Conservation (phyloP, 73 alveolate species). For the Loxodes magnus region DNA sequence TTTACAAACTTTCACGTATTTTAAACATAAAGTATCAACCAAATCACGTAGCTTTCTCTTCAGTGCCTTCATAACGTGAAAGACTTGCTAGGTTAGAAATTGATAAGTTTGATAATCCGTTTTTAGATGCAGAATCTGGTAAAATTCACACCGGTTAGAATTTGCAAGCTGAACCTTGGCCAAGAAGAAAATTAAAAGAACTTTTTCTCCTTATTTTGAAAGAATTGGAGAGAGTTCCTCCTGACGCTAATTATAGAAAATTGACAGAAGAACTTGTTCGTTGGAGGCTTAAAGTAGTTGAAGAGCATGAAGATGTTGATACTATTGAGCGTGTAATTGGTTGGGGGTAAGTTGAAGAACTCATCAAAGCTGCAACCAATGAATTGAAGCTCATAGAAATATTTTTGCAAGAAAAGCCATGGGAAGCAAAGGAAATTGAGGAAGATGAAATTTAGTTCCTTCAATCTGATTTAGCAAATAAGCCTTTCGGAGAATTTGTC, state of each 20-base stretch:
- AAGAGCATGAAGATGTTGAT: not conserved
- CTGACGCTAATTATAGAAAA: conserved; percentile 5
- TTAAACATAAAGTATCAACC: too few relatives aligned
- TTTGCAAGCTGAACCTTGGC: conserved; percentile 3
- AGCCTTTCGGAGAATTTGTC: too few relatives aligned
- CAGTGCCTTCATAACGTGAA: conserved; percentile 4
- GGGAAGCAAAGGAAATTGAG: conserved; percentile 9
- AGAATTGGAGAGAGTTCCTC: conserved; percentile 15
- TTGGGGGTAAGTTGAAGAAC: not conserved
- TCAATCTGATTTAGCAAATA: too few relatives aligned
- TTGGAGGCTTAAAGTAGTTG: conserved; percentile 7
- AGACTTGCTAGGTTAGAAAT: conserved; percentile 2
- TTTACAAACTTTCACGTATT: too few relatives aligned
- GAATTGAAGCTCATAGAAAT: not conserved
- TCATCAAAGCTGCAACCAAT: not conserved
- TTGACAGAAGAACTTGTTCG: conserved; percentile 7
- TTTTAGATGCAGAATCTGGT: not conserved
- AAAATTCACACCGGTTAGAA: not conserved
- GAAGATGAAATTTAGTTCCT: not conserved
- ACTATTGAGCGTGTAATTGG: conserved; percentile 3
- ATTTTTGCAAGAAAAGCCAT: conserved; percentile 5
- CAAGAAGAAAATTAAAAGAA: conserved; percentile 11
- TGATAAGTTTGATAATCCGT: conserved; percentile 8
- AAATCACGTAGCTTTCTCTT: too few relatives aligned
- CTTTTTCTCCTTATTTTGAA: not conserved